Base-by-base conservation (phyloP, 2,329 filamentous ascomycete species). In the Spiromastix sp. region DNA sequence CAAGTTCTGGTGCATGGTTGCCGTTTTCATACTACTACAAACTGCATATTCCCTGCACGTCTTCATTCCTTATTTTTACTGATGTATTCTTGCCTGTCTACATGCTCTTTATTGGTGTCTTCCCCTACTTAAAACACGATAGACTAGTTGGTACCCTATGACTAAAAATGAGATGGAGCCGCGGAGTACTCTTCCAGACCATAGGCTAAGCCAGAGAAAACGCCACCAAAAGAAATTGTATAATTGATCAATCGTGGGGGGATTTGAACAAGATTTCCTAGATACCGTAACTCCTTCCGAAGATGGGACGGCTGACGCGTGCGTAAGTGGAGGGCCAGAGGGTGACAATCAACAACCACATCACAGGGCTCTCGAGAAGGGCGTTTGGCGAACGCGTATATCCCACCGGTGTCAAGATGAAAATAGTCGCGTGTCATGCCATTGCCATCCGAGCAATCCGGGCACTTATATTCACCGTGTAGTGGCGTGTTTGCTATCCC, bases 171-270 rank as follows among this genome's bases (percentile, higher is more conserved):
- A n/a, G n/a, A n/a, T n/a, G n/a, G n/a, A n/a, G n/a, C n/a, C n/a
- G n/a, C n/a, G n/a, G n/a, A n/a, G n/a, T n/a, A n/a, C n/a, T 42
- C 36, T 24, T 49, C 43, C 30, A 49, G 31, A 2, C 43, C 48
- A 28, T 48, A 49, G 21, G 45, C 46, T 27, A 51, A 24, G 18
- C 47, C 46, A 9, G 40, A 13, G 34, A 29, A 39, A 20, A 21
- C 26, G 18, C 36, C 37, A 36, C 36, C 36, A 34, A 42, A 39
- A 17, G 36, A 33, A 39, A 42, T 36, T 33, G 37, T 42, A 31
- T 44, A 46, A n/a, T 44, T 19, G 19, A 47, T 42, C 6, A 42
- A 41, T 2, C 4, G 15, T 38, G 44, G 40, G 4, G 38, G 22
- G 37, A 41, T 29, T 32, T 26, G 16, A 21, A 28, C 29, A 27